These are phyloP conservation scores for Oryza meyeriana DNA, from an alignment of 176 grass and related monocot genomes.

Conservation along the genomic window DNA sequence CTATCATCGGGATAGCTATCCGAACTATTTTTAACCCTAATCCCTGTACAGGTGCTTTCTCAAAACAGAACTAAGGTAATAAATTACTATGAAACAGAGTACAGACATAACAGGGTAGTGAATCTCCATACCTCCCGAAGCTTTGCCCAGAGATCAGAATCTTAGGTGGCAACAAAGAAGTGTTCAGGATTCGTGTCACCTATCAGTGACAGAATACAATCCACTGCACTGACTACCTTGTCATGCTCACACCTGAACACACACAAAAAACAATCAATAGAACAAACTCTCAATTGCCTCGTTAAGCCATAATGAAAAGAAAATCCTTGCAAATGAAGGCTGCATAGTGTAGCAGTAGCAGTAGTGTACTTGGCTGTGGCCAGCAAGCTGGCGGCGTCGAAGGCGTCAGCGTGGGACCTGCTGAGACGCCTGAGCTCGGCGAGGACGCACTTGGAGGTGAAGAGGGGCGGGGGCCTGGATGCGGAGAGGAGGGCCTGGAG, in stretches of 20 bases:
- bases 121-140: slow-evolving; percentile 51
- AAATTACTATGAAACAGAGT: not conserved
- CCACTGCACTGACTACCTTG: slow-evolving; percentile 57
- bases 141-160: slow-evolving; percentile 55
- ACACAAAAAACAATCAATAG: not conserved
- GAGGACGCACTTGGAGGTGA: slow-evolving; percentile 75
- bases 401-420: slow-evolving; percentile 42
- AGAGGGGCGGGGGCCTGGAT: slow-evolving; percentile 50
- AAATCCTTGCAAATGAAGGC: too few species aligned
- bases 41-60: not conserved
- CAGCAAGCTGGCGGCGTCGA: slow-evolving; percentile 57
- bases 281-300: not conserved
- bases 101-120: not conserved
- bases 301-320: not conserved
- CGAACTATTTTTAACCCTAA: too few species aligned
- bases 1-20: too few species aligned
- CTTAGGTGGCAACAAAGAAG: slow-evolving; percentile 77
- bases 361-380: slow-evolving; percentile 42
- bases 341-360: too few species aligned
- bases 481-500: slow-evolving; percentile 60
- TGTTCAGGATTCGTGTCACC: slow-evolving; percentile 65
- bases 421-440: slow-evolving; percentile 65
- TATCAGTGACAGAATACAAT: slow-evolving; percentile 59
- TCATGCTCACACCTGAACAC: slow-evolving; percentile 74
- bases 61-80: not conserved